Evolutionary conservation across 768 basidiomycete genomes (phyloP), one percentile per base, ranked within the genome.

Genomic region (Scleroderma bovista): DNA sequence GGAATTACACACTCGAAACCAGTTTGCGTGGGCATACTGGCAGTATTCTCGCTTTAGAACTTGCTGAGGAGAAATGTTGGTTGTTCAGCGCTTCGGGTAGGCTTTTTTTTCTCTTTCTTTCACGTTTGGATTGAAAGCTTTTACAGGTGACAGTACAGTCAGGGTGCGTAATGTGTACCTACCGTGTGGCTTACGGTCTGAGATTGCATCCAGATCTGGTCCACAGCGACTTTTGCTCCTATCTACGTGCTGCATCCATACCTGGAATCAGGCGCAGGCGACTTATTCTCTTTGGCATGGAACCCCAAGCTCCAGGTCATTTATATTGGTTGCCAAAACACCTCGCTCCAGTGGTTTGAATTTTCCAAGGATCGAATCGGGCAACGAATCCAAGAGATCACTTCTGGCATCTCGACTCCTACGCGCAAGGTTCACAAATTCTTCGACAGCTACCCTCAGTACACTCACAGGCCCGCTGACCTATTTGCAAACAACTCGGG

Each of bases 261-360:
- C 59, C 70, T 83, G 38, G 91, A 92, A 57, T 82, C 81, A 2
- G 84, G 81, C 24, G 82, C 92, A 4, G 93, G 93, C 19, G 93
- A 95, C 61, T 76, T 95, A 26, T 94, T 90, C 69, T 91, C 87
- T 33, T 72, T 95, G 1, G 78, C 79, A 0, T 96, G 88, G 88
- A 85, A 81, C 8, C 74, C 82, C 2, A 60, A 72, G 19, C 69
- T 83, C 22, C 81, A 82, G 50, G 86, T 84, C 0, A 70, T 95
- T 26, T 95, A 86, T 63, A 73, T 95, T 32, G 93, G 93, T 20
- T 93, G 91, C 62, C 90, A 96, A 67, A 90, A 93, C 62, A 93
- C 93, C 2, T 93, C 91, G 12, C 74, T 96, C 24, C 91, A 96
- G 60, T 96, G 91, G 91, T 81, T 84, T 63, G 71, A 78, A 57